Evolutionary conservation across 768 basidiomycete species (phyloP).

Genomic region (Serendipita vermifera): DNA sequence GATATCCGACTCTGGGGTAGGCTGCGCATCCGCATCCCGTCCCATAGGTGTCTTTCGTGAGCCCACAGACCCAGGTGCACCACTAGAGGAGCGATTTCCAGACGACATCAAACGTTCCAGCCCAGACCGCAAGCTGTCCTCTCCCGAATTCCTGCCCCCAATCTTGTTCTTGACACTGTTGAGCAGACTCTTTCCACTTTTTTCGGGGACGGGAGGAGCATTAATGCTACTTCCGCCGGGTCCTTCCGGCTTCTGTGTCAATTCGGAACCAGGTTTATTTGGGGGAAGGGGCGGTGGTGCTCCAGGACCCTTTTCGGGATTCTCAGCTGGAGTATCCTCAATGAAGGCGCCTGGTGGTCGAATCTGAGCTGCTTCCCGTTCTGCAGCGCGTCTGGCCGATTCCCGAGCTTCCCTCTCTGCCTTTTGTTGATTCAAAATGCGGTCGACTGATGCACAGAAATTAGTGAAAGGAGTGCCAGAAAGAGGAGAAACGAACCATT

Average conservation of each 20-base stretch:
- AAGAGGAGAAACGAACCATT: conserved; percentile 50
- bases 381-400: conserved; percentile 35
- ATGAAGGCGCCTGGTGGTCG: neutral
- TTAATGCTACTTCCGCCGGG: too few species aligned
- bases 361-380: conserved; percentile 21
- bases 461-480: neutral
- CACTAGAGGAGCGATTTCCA: too few species aligned
- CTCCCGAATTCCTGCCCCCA: too few species aligned
- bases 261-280: too few species aligned
- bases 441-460: conserved; percentile 47
- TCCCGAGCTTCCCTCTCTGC: conserved; percentile 40
- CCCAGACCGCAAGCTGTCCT: too few species aligned
- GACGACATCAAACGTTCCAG: too few species aligned
- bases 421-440: conserved; percentile 75
- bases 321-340: conserved; percentile 14
- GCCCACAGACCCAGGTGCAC: neutral
- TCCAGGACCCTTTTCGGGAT: neutral
- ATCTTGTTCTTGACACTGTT: too few species aligned
- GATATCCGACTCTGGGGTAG: conserved; percentile 3
- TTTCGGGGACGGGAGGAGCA: too few species aligned
- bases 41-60: neutral
- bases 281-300: neutral
- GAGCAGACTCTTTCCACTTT: too few species aligned
- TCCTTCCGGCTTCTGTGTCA: too few species aligned
- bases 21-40: neutral